These are phyloP conservation scores for Sphaerosporella brunnea DNA, from an alignment of 495 filamentous ascomycete species.

Conservation along the genomic window DNA sequence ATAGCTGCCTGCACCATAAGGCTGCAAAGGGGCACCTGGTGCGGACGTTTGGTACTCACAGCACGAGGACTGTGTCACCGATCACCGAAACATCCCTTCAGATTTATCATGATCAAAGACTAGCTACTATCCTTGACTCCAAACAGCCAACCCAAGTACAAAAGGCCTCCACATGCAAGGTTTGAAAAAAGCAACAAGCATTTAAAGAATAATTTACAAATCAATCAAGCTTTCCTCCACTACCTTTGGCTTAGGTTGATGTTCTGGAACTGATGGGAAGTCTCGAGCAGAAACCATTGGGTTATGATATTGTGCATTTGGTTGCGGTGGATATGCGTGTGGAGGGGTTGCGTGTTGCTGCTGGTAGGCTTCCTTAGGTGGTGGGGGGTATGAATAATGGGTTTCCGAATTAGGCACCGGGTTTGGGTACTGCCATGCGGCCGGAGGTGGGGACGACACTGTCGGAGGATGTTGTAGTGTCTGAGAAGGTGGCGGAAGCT, in stretches of 20 bases:
- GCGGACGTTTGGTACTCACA: too few relatives aligned
- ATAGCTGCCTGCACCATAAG: too few relatives aligned
- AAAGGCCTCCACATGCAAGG: too few relatives aligned
- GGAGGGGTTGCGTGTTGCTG: not conserved
- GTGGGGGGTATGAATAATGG: slow-evolving; percentile 42
- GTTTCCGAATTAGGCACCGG: slow-evolving; percentile 9
- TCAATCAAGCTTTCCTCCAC: slow-evolving; percentile 91
- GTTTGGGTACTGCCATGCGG: slow-evolving; percentile 7
- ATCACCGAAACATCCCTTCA: too few relatives aligned
- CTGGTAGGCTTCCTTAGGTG: slow-evolving; percentile 37
- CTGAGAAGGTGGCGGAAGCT: slow-evolving; percentile 5
- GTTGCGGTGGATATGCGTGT: not conserved
- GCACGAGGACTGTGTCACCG: too few relatives aligned
- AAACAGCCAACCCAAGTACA: too few relatives aligned
- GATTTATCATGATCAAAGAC: too few relatives aligned
- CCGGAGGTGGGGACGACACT: slow-evolving; percentile 16
- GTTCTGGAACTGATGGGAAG: slow-evolving; percentile 27
- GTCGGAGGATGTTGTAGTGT: slow-evolving; percentile 3
- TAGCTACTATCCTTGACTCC: too few relatives aligned
- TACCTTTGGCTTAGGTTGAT: slow-evolving; percentile 34
- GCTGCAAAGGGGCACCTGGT: too few relatives aligned
- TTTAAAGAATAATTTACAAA: slow-evolving; percentile 32
- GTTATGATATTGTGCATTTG: not conserved
- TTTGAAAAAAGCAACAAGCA: not conserved
- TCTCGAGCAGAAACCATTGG: too few relatives aligned